phyloP scores from a whole-genome alignment of 2,329 filamentous ascomycete species.

The Aspergillus brunneoviolaceus region DNA sequence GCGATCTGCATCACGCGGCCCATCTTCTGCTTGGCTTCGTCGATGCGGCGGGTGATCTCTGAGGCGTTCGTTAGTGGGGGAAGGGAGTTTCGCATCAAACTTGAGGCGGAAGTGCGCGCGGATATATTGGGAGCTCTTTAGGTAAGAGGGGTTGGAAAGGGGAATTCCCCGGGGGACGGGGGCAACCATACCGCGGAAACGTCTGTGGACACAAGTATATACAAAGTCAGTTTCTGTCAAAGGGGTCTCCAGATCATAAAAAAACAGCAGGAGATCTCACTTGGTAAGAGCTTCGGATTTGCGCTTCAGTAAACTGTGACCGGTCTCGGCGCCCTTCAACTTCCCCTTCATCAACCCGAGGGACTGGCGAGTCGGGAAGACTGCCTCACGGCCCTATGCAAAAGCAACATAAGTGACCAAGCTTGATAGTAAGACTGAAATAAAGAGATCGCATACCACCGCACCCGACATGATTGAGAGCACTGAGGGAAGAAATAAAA shows the following conservation, averaged over 20 bases:
- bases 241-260: not conserved
- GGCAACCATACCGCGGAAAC: slow-evolving; percentile 72
- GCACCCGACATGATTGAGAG: slow-evolving; percentile 31
- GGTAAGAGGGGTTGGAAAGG: not conserved
- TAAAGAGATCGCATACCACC: slow-evolving; percentile 29
- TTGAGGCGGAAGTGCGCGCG: not conserved
- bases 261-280: slow-evolving; percentile 51
- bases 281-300: slow-evolving; percentile 99
- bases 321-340: slow-evolving; percentile 87
- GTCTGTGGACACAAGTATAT: slow-evolving; percentile 51
- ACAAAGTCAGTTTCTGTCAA: too few relatives aligned
- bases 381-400: slow-evolving; percentile 81
- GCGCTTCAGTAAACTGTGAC: slow-evolving; percentile 91
- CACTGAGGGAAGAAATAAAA: not conserved
- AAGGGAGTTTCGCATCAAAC: not conserved
- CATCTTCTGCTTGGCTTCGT: slow-evolving; percentile 99
- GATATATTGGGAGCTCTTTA: not conserved
- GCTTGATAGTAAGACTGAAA: not conserved
- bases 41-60: slow-evolving; percentile 96
- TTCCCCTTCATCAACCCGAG: slow-evolving; percentile 97
- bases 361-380: slow-evolving; percentile 97
- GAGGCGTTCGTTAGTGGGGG: slow-evolving; percentile 24
- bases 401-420: slow-evolving; percentile 17
- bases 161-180: slow-evolving; percentile 8
- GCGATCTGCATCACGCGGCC: slow-evolving; percentile 98